Evolutionary conservation across 768 basidiomycete genomes (phyloP).

Genomic region (Xanthoconium stramineum): DNA sequence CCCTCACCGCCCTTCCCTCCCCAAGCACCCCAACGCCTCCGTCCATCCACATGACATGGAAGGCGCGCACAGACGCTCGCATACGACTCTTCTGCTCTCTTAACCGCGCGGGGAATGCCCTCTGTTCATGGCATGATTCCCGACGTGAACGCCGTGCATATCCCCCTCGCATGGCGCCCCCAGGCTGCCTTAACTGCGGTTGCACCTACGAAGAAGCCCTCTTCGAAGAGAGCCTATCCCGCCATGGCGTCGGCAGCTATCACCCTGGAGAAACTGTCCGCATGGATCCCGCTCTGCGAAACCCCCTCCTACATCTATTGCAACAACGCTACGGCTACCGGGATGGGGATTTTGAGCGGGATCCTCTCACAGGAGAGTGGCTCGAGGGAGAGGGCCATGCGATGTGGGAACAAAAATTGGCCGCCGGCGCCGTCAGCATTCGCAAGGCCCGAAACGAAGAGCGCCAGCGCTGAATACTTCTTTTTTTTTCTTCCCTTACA

Average conservation of each 20-base stretch:
- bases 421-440: conserved; percentile 34
- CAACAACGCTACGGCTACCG: conserved; percentile 72
- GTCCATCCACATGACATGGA: conserved; percentile 58
- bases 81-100: conserved; percentile 70
- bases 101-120: conserved; percentile 84
- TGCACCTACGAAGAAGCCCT: conserved; percentile 83
- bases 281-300: conserved; percentile 85
- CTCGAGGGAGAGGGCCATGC: conserved; percentile 58
- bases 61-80: conserved; percentile 69
- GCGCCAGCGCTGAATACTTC: conserved; percentile 30
- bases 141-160: conserved; percentile 74
- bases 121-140: conserved; percentile 90
- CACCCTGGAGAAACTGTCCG: conserved; percentile 81
- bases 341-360: conserved; percentile 84
- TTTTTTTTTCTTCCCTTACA: not conserved
- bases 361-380: conserved; percentile 65
- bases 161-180: conserved; percentile 78
- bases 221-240: conserved; percentile 79
- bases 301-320: conserved; percentile 71
- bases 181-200: conserved; percentile 79
- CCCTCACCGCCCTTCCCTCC: conserved; percentile 14
- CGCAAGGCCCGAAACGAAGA: conserved; percentile 38
- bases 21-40: conserved; percentile 37
- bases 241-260: conserved; percentile 79
- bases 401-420: conserved; percentile 59